Conservation (phyloP, 768 basidiomycete species). For the Russula brevipes region DNA sequence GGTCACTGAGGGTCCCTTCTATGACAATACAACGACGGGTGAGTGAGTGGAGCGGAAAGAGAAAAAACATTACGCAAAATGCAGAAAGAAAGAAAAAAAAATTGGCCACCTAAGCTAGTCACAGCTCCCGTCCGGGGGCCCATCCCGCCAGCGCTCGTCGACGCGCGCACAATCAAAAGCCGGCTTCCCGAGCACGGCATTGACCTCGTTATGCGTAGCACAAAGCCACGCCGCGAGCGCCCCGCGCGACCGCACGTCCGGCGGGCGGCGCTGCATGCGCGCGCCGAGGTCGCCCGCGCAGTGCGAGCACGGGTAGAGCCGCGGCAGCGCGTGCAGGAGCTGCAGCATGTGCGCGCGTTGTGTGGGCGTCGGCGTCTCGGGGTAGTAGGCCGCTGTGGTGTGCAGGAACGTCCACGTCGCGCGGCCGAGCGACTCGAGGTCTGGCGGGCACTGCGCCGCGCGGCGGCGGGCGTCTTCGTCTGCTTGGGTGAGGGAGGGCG, state of each 20-base stretch:
- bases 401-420: constrained; percentile 98
- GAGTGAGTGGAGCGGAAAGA: background rate
- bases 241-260: constrained; percentile 68
- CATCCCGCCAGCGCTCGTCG: constrained; percentile 90
- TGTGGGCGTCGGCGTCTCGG: constrained; percentile 64
- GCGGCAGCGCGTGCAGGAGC: constrained; percentile 70
- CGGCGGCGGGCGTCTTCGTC: constrained; percentile 38
- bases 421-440: constrained; percentile 82
- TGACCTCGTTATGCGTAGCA: constrained; percentile 89
- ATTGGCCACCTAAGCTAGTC: constrained; percentile 42
- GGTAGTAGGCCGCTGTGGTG: constrained; percentile 93
- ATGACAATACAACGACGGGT: background rate
- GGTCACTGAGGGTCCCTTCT: background rate
- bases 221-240: constrained; percentile 84
- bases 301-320: constrained; percentile 81
- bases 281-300: constrained; percentile 82
- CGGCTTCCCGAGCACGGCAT: constrained; percentile 77
- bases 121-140: constrained; percentile 81
- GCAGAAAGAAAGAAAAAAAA: too few relatives aligned
- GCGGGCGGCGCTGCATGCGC: constrained; percentile 59
- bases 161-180: constrained; percentile 76
- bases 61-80: too few relatives aligned
- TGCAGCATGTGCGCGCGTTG: constrained; percentile 83
- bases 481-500: constrained; percentile 15
- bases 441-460: constrained; percentile 74